Percentiles rank a stretch among this genome's conserved stretches.
Conservation (phyloP, 805 yeast genomes). For the Kluyveromyces nonfermentans region DNA sequence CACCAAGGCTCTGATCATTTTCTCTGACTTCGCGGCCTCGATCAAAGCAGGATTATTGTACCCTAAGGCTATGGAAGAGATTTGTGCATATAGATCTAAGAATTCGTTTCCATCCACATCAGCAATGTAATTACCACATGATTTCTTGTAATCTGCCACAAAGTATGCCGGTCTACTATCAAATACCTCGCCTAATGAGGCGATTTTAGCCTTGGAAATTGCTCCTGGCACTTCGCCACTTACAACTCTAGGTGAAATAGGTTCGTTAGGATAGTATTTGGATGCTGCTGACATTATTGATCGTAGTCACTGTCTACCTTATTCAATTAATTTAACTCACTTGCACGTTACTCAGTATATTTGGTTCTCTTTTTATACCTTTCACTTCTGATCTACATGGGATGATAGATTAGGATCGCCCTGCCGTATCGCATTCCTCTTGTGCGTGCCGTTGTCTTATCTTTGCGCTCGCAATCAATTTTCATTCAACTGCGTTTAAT, state of each 20-base stretch:
- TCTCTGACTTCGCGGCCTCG: slow-evolving; percentile 47
- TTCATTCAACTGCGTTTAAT: not conserved
- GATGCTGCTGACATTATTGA: slow-evolving; percentile 36
- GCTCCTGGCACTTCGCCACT: slow-evolving; percentile 74
- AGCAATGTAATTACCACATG: slow-evolving; percentile 53
- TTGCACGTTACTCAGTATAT: no score
- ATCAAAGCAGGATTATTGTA: slow-evolving; percentile 59
- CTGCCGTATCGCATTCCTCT: not conserved
- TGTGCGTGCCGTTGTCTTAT: not conserved
- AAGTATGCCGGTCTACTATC: slow-evolving; percentile 58
- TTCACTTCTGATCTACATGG: not conserved
- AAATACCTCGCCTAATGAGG: slow-evolving; percentile 44
- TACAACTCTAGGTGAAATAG: slow-evolving; percentile 53
- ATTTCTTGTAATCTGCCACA: slow-evolving; percentile 54
- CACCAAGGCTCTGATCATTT: slow-evolving; percentile 55
- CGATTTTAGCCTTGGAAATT: slow-evolving; percentile 42
- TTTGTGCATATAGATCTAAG: slow-evolving; percentile 63
- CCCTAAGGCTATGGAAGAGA: slow-evolving; percentile 61
- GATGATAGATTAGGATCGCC: no score
- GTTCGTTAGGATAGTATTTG: slow-evolving; percentile 71
- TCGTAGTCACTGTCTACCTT: no score
- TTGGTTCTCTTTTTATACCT: not conserved
- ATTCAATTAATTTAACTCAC: no score
- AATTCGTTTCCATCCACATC: slow-evolving; percentile 57
- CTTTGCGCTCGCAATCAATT: not conserved